phyloP scores from a whole-genome alignment of 2,329 filamentous ascomycete species.

The Neonectria punicea region DNA sequence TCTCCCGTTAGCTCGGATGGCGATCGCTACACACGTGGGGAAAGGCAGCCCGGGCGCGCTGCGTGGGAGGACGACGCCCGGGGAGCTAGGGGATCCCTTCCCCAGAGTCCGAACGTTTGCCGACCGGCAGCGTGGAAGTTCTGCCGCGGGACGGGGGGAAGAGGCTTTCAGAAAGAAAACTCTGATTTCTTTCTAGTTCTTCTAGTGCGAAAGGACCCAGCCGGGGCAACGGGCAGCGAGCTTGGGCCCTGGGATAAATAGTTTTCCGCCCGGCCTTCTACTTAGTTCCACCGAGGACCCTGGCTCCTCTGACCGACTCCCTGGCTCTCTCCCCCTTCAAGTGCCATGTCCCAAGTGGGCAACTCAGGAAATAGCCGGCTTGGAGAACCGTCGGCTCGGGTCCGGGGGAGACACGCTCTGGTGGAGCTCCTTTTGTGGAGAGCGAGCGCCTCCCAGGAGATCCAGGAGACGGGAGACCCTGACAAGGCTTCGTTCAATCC shows the following conservation, averaged over 20 bases:
- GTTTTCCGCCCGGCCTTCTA: constrained; percentile 22
- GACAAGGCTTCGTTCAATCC: background rate
- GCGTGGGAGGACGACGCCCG: background rate
- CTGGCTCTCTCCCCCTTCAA: background rate
- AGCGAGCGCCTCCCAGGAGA: background rate
- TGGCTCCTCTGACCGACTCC: background rate
- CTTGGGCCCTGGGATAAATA: constrained; percentile 10
- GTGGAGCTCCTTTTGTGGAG: constrained; percentile 2
- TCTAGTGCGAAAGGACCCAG: constrained; percentile 6
- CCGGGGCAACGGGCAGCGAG: constrained; percentile 3
- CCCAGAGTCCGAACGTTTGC: constrained; percentile 11
- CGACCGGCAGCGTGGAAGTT: constrained; percentile 3
- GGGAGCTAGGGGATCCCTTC: constrained; percentile 7
- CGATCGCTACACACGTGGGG: constrained; percentile 3
- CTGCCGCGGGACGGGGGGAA: constrained; percentile 10
- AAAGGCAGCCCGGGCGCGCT: background rate
- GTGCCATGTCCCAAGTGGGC: constrained; percentile 12
- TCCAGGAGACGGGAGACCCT: background rate
- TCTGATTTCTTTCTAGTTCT: constrained; percentile 15
- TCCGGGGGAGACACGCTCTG: constrained; percentile 25
- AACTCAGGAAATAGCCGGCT: constrained; percentile 27
- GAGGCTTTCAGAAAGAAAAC: background rate
- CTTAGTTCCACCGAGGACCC: constrained; percentile 10
- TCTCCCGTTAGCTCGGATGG: background rate
- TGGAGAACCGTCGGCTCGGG: constrained; percentile 36